Evolutionary conservation across 2,329 filamentous ascomycete species (phyloP), one percentile per base, ranked within the genome.

Genomic region (Cladophialophora immunda): DNA sequence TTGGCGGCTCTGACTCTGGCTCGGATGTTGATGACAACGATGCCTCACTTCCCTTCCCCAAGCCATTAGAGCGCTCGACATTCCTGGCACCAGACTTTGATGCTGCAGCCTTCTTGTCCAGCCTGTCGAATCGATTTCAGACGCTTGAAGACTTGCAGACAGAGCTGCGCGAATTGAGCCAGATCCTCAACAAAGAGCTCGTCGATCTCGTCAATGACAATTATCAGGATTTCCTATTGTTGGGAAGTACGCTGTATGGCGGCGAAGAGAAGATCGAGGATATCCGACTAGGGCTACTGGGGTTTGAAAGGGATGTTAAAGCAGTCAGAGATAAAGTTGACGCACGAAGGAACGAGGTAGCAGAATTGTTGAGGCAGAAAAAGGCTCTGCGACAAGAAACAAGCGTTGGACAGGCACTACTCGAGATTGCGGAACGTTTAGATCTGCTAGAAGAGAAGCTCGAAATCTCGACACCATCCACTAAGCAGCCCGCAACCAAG

Each of bases 161-260:
- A 4, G 96, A 99, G 75, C 84, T 99, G 17, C 90, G 94, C 53
- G 88, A 93, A 66, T 86, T 96, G 60, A 92, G 90, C 72, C 87
- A 92, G 72, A 86, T 90, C 22, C 89, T 99, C 68, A 92, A 90
- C 74, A 88, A 90, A 69, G 95, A 99, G 81, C 85, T 99, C 2
- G 85, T 99, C 19, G 94, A 97, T 80, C 87, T 99, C 7, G 95
- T 99, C 71, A 99, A 99, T 76, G 87, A 90, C 59, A 97, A 99
- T 79, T 98, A 99, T 77, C 90, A 93, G 56, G 91, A 94, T 65
- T 99, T 99, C 73, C 80, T 99, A 4, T 90, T 89, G 0, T 81
- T 99, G 0, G 96, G 95, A 0, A 88, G 86, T 55, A 92, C 93
- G 73, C 81, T 99, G 52, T 87, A 88, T 62, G 94, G 94, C 2